Percentiles rank a stretch among this genome's conserved stretches.
phyloP scores from a whole-genome alignment of 441 rosid genomes.

The Mallotus japonicus region DNA sequence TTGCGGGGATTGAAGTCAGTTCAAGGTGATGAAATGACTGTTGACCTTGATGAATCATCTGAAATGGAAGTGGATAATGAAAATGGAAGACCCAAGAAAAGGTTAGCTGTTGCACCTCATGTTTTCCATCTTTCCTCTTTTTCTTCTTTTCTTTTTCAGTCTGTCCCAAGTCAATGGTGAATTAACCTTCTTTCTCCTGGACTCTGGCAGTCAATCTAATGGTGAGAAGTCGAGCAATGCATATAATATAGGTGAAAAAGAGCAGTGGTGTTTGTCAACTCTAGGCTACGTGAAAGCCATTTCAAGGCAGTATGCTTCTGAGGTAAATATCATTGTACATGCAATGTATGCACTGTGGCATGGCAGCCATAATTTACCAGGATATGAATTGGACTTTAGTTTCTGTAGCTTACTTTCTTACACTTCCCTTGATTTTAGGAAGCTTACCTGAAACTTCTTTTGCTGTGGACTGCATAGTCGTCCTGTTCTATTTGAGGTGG shows the following conservation, averaged over 20 bases:
- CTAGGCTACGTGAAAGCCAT: conserved; percentile 88
- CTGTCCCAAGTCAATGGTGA: neutral
- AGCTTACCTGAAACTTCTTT: too few species aligned
- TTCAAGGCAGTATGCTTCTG: conserved; percentile 92
- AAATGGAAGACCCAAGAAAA: conserved; percentile 59
- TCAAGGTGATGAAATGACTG: conserved; percentile 52
- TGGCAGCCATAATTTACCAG: too few species aligned
- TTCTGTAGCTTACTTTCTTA: neutral
- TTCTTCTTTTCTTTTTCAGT: neutral
- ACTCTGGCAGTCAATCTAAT: conserved; percentile 49
- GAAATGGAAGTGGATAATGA: conserved; percentile 86
- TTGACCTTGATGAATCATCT: conserved; percentile 52
- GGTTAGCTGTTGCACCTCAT: conserved; percentile 19
- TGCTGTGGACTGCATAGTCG: too few species aligned
- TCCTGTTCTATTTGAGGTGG: too few species aligned
- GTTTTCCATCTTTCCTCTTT: neutral
- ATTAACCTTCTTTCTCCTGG: conserved; percentile 14
- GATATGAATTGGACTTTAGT: too few species aligned
- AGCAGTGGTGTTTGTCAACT: conserved; percentile 95
- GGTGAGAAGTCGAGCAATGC: conserved; percentile 34
- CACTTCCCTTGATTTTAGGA: too few species aligned
- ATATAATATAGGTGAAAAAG: conserved; percentile 68
- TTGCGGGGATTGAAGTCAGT: conserved; percentile 56
- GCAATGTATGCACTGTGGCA: neutral
- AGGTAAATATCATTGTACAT: conserved; percentile 46